Evolutionary conservation across 176 grass and related monocot genomes (phyloP), one percentile per base, ranked within the genome.

Genomic region (Oryza meyeriana): DNA sequence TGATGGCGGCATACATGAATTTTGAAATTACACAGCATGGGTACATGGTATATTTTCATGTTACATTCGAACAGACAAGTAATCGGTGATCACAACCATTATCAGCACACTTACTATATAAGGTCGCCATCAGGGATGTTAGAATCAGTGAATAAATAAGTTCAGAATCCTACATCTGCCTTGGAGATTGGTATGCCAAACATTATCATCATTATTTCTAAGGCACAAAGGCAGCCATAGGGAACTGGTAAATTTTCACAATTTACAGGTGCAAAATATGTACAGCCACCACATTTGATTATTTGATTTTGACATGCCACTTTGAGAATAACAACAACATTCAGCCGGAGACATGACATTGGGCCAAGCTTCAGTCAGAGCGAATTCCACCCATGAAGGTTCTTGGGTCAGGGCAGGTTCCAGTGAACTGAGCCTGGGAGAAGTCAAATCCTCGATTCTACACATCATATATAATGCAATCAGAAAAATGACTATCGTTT

Each of bases 401-500:
- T 81, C 93, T 93, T 59, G 93, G 96, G 30, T 99, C 96, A 77
- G 96, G 96, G 84, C 96, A 99, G 55, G 24, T 90, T 70, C 96
- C 93, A 55, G 47, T 90, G 74, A 99, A 99, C 62, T 95, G 96
- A 28, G 96, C 96, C 63, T 95, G 93, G 13, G 93, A 98, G 59
- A 98, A 98, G 42, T 98, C 96, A 29, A 98, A 98, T 36, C 93
- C 96, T 29, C 89, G 96, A 65, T 98, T 98, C 96, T 95, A 78
- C 83, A 86, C 45, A 85, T 89, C 41, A 66, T 57, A 50, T 39
- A 64, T 30, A 67, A 64, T 6, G 5, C 5, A 36, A 36, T 36
- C 35, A 36, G 38, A 39, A 38, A 84, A 78, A 14, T 40, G 8
- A n/a, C 24, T n/a, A n/a, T n/a, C n/a, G n/a, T n/a, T n/a, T n/a